Base-by-base conservation (phyloP, 768 basidiomycete species). In the Coprinellus micaceus region DNA sequence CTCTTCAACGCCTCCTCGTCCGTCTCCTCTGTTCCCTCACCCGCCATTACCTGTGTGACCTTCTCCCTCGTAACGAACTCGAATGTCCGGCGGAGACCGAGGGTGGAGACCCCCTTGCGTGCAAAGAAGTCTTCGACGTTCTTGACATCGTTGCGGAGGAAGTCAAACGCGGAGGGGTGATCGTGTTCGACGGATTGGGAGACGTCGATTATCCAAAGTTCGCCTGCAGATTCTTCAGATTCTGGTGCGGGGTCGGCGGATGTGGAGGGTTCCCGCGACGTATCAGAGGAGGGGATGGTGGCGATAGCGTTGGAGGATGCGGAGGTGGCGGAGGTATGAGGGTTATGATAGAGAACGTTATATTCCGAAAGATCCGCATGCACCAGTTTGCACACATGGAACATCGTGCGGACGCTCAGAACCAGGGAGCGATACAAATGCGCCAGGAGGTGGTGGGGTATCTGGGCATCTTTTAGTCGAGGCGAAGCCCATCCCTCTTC, bases 151-250 rank as follows among this genome's bases (percentile, higher is more conserved):
- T 80, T 85, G 25, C 95, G 86, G 36, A 99, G 79, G 73, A 99
- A 99, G 70, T 99, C 96, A 67, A 94, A 98, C 0, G 97, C 93
- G 26, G 88, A 79, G 0, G 96, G 97, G 64, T 99, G 97, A 70
- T 98, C 96, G 66, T 98, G 95, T 64, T 99, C 97, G 33, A 99
- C 95, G 60, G 93, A 95, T 68, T 99, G 97, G 1, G 95, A 97
- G 57, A 99, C 97, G 69, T 99, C 97, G 73, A 99, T 98, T 63
- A 98, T 88, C 71, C 83, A 94, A 17, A 97, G 79, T 64, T 93
- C 91, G 1, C 72, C 78, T 33, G 33, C 13, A 6, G 33, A 13
- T 6, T 6, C 33, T 6, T 33, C 13, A 6, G 6, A 6, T 33
- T 6, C 6, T 6, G 33, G 33, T 33, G 33, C 33, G 33, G 7